Percentiles rank a stretch among this genome's conserved stretches.
Evolutionary conservation across 1,139 yeast species (phyloP).

Genomic region (Hemisphaericaspora xylanilytica): DNA sequence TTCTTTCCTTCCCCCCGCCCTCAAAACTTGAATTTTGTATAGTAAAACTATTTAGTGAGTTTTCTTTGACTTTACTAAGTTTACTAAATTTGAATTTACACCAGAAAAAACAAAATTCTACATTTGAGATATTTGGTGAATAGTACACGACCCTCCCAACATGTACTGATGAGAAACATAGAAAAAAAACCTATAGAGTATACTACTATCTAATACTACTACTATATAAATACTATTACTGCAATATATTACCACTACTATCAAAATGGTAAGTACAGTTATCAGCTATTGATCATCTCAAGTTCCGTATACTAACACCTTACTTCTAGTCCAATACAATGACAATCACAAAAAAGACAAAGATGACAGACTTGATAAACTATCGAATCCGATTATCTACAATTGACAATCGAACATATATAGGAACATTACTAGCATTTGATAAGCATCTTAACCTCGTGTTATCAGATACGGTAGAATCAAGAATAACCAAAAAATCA

Average conservation of each 20-base stretch:
- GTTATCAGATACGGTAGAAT: slow-evolving; percentile 80
- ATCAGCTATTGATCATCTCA: neutral
- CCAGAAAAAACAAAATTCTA: no score
- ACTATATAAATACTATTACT: no score
- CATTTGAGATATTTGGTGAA: no score
- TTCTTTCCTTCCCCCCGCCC: no score
- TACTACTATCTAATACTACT: no score
- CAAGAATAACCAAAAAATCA: slow-evolving; percentile 67
- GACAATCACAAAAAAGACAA: slow-evolving; percentile 43
- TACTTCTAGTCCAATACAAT: slow-evolving; percentile 8
- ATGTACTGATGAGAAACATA: no score
- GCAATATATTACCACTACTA: no score
- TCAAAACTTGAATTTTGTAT: no score
- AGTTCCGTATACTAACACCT: neutral
- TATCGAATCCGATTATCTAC: slow-evolving; percentile 73
- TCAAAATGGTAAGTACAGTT: neutral
- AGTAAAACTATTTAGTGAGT: no score
- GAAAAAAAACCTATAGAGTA: neutral
- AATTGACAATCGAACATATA: slow-evolving; percentile 68
- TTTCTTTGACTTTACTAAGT: no score
- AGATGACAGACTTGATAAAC: slow-evolving; percentile 68
- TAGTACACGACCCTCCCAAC: no score
- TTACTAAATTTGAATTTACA: no score
- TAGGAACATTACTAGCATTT: slow-evolving; percentile 83
- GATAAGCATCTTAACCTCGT: slow-evolving; percentile 90